Evolutionary conservation across 2,329 filamentous ascomycete species (phyloP), one percentile per base, ranked within the genome.

Genomic region (Aphanocladium album): DNA sequence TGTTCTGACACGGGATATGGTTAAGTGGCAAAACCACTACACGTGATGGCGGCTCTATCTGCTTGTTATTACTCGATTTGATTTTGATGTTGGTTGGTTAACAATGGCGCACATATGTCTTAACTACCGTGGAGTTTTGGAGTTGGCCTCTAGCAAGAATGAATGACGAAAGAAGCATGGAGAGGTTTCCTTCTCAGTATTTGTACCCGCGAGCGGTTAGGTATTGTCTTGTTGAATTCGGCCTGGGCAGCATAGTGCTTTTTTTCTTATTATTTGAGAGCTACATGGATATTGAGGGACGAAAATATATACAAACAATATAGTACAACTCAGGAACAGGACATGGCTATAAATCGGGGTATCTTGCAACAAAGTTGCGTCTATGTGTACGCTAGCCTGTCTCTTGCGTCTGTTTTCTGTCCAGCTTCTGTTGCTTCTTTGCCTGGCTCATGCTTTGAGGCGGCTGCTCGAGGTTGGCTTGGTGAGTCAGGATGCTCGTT

Each of bases 21-120:
- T 93, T 66, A 89, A 89, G 69, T 96, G 91, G 91, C 91, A 96
- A 76, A 88, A 89, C 65, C 84, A 90, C 69, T 92, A 83, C 67
- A 72, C 77, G 58, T 75, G 66, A 70, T 33, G 16, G 30, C 5
- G 5, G 9, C 30, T 5, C 30, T 30, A 30, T 30, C 30, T 30
- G 30, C 5, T 30, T 30, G 9, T 9, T 30, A 9, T 17, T 17
- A 47, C 33, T 30, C n/a, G 43, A 16, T 19, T 23, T 46, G 3
- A 14, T 46, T 21, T 23, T 46, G 3, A 16, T 11, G 6, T 23
- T 46, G 30, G 30, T 30, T 30, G 30, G 8, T 21, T 19, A 39
- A 14, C 27, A 16, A 14, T 27, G 17, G 55, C 33, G 11, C 39
- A 14, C 27, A 21, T 41, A 5, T 49, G 9, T 25, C 9, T 55